Base-by-base conservation (phyloP, 345 rosid genomes). In the Lenwebbia sp. region DNA sequence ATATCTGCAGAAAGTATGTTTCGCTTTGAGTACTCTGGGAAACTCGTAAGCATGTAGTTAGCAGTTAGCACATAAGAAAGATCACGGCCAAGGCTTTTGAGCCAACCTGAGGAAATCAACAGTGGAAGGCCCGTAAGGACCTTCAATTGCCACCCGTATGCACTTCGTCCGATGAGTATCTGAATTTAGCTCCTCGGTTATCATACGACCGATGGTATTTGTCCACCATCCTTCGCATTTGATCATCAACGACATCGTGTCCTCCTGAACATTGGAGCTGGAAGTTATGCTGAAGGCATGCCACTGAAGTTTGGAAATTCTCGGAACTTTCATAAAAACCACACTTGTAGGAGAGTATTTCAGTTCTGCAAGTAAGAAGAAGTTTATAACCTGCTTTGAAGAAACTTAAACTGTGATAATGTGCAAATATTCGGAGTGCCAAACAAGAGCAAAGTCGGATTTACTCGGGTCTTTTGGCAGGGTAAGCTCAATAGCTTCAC, bases 271-370 rank as follows among this genome's bases (percentile, higher is more conserved):
- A 11, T 83, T 88, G 12, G 97, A 95, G 92, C 95, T 94, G 10
- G 97, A 94, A 87, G 92, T 92, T 85, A 96, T 86, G 82, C 97
- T 96, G 92, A 96, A 96, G 54, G 96, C 87, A 88, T 96, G 99
- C 98, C 98, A 94, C 60, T 96, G 96, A 70, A 91, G 91, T 88
- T 70, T 90, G 11, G 98, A 95, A 82, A 95, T 86, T 50, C 85
- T 84, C 1, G 96, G 95, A 88, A 96, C 90, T 92, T 95, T 96
- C 90, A 96, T 58, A 56, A 92, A 94, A 85, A 95, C 50, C 83
- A 92, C 84, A 89, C 98, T 94, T 9, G 95, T 90, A 0, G 98
- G 96, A 5, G 94, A 84, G 89, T 93, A 95, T 76, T 85, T 90
- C 89, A 96, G 89, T 84, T 93, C 98, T 96, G 93, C 82, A 89